Evolutionary conservation across 2,329 filamentous ascomycete species (phyloP).

Genomic region (Neoascochyta sp.): DNA sequence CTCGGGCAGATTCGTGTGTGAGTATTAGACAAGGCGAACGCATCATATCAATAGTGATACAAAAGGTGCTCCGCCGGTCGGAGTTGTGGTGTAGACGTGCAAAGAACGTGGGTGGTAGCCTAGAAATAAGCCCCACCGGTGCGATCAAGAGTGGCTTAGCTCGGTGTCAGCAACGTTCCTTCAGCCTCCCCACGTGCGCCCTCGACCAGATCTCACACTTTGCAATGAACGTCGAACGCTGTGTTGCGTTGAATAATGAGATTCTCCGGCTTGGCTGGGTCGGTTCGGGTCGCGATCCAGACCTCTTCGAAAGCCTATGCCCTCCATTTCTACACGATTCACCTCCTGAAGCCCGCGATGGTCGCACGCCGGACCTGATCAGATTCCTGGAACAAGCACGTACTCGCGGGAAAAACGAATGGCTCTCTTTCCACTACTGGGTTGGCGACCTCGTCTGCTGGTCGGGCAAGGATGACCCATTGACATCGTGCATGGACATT

Average conservation of each 20-base stretch:
- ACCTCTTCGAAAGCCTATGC: neutral
- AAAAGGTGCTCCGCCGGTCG: too few species aligned
- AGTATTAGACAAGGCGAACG: too few species aligned
- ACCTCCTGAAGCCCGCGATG: neutral
- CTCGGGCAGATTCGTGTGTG: too few species aligned
- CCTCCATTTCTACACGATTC: neutral
- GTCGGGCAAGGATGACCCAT: too few species aligned
- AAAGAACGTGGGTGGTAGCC: too few species aligned
- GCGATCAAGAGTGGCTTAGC: too few species aligned
- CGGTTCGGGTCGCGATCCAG: neutral
- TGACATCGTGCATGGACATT: too few species aligned
- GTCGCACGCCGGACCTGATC: conserved; percentile 1
- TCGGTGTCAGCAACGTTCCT: too few species aligned
- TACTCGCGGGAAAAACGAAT: neutral
- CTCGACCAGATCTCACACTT: neutral
- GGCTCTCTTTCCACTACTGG: neutral
- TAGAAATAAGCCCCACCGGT: too few species aligned
- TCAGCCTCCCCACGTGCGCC: too few species aligned
- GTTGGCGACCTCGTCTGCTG: neutral
- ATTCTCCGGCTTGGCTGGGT: conserved; percentile 1
- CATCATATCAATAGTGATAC: too few species aligned
- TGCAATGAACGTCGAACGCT: conserved; percentile 2
- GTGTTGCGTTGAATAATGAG: conserved; percentile 1
- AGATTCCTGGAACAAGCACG: conserved; percentile 1
- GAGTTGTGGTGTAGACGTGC: too few species aligned